A percentile compares a stretch with the other conserved stretches of the same genome.
phyloP scores from a whole-genome alignment of 2,329 filamentous ascomycete genomes.

The Stemphylium vesicarium region DNA sequence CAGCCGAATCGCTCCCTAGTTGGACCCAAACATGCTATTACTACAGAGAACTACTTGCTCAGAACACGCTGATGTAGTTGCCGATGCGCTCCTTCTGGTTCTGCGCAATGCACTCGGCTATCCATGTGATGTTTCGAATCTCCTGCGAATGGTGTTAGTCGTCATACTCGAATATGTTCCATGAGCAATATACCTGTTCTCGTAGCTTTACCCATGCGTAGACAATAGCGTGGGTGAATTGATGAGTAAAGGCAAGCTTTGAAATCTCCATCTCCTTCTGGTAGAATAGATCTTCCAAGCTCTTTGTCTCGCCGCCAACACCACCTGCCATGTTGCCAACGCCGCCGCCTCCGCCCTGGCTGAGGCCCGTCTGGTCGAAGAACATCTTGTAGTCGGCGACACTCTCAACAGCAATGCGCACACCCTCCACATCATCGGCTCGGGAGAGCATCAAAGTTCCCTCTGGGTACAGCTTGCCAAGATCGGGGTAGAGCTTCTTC shows the following conservation, averaged over 20 bases:
- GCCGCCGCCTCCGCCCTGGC: conserved; percentile 73
- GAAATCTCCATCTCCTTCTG: conserved; percentile 99
- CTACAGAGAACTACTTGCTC: conserved; percentile 26
- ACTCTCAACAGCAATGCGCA: conserved; percentile 90
- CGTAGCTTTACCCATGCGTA: conserved; percentile 98
- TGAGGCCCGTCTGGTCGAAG: conserved; percentile 88
- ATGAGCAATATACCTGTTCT: conserved; percentile 76
- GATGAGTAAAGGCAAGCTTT: conserved; percentile 91
- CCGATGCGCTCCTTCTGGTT: conserved; percentile 99
- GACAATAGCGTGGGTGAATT: conserved; percentile 93
- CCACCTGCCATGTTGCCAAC: conserved; percentile 87
- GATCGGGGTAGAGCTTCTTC: conserved; percentile 93
- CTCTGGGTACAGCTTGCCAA: conserved; percentile 91
- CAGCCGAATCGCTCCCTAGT: conserved; percentile 33
- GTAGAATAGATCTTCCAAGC: conserved; percentile 96
- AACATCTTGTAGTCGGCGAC: conserved; percentile 93
- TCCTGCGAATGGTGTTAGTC: conserved; percentile 64
- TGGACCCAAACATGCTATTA: conserved; percentile 36
- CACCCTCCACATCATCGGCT: conserved; percentile 93
- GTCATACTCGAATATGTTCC: background rate
- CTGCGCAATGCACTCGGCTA: conserved; percentile 98
- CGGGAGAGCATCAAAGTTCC: conserved; percentile 93
- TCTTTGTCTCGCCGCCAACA: conserved; percentile 80
- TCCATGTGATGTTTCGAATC: conserved; percentile 99
- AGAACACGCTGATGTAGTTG: conserved; percentile 97